Evolutionary conservation across 2,329 filamentous ascomycete species (phyloP), one percentile per base, ranked within the genome.

Genomic region (Fusarium pininemorale): DNA sequence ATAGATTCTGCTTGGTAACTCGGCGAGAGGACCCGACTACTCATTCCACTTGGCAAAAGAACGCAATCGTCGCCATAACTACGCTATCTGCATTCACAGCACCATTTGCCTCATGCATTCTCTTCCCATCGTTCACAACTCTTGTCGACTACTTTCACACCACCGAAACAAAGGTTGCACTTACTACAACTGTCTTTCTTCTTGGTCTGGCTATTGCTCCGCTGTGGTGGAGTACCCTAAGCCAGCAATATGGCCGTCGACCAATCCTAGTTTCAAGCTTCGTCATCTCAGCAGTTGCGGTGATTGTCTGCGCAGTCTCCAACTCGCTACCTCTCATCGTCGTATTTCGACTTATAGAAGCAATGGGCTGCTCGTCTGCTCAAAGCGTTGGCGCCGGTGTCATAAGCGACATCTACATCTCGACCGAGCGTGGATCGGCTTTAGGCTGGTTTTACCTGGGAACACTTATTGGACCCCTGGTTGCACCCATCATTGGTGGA

Each of bases 391-490:
- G 58, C 2, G 58, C 58, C 2, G 65, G 65, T 1, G 62, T 67
- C 37, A 67, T 67, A n/a, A 53, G 65, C 12, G 65, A 67, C 18
- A 53, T 67, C 39, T 67, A 66, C 20, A 53, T 53, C 44, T 53
- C 62, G 37, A 67, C 65, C 7, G 65, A 66, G 32, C 62, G 65
- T 28, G 65, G 65, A 28, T 59, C 62, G 3, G 65, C 62, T 5
- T 24, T 68, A 3, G 65, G 65, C 18, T 68, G 65, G 65, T 68
- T 68, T 20, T 68, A 68, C 35, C 26, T 68, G 11, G 65, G 65
- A 20, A 68, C 62, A 13, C 62, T 68, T 8, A 58, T 68, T 24
- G 61, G 65, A 1, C 65, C 65, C 13, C 16, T 68, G 30, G 50
- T 68, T 8, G 62, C 62, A 6, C 61, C 65, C 18, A 63, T 55